Conservation (phyloP, 1,139 yeast species). For the Magnusiomyces fungicola region DNA sequence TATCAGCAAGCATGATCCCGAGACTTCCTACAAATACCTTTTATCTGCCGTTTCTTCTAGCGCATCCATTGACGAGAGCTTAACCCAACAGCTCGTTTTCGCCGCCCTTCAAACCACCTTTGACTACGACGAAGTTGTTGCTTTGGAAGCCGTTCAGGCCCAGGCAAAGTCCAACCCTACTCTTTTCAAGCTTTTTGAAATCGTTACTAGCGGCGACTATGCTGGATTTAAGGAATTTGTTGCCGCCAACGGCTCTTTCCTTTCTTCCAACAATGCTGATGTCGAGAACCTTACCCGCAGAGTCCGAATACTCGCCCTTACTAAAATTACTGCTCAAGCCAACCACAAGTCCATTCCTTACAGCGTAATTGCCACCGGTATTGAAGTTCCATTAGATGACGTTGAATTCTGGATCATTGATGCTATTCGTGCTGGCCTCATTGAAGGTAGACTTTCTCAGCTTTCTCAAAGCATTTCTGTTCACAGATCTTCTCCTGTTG, state of each 20-base stretch:
- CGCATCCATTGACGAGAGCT: slow-evolving; percentile 19
- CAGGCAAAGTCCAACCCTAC: slow-evolving; percentile 21
- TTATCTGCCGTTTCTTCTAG: slow-evolving; percentile 26
- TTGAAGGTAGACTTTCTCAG: slow-evolving; percentile 40
- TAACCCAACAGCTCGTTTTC: slow-evolving; percentile 26
- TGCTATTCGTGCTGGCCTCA: slow-evolving; percentile 37
- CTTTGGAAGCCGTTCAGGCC: slow-evolving; percentile 29
- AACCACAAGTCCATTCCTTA: slow-evolving; percentile 29
- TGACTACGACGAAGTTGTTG: slow-evolving; percentile 32
- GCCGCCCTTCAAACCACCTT: slow-evolving; percentile 26
- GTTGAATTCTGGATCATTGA: slow-evolving; percentile 40
- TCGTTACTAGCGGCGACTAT: slow-evolving; percentile 32
- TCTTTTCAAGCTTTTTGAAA: slow-evolving; percentile 27
- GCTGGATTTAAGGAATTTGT: slow-evolving; percentile 22
- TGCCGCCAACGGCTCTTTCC: slow-evolving; percentile 15
- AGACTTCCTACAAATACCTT: slow-evolving; percentile 27
- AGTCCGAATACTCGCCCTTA: slow-evolving; percentile 26
- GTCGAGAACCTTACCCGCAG: slow-evolving; percentile 25
- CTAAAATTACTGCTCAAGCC: slow-evolving; percentile 23
- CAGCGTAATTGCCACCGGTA: slow-evolving; percentile 29
- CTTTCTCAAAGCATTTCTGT: slow-evolving; percentile 32
- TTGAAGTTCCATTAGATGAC: slow-evolving; percentile 30
- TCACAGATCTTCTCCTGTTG: slow-evolving; percentile 35
- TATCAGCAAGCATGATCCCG: slow-evolving; percentile 22
- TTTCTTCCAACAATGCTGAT: slow-evolving; percentile 20